A percentile compares a stretch with the other conserved stretches of the same genome.
Conservation (phyloP, 495 filamentous ascomycete species). For the Podospora pseudopauciseta region DNA sequence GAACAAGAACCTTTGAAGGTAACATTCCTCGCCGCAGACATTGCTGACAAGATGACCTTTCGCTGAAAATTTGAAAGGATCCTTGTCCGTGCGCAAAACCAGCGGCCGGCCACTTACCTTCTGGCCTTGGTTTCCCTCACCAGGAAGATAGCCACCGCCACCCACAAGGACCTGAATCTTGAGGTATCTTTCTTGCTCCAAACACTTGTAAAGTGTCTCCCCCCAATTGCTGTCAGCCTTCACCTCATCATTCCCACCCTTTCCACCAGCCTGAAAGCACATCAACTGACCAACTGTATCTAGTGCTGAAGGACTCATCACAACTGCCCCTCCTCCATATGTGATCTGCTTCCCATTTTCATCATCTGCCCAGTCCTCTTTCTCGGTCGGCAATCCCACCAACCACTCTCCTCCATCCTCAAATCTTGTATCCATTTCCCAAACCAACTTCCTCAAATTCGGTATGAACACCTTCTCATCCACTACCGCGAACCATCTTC, state of each 20-base stretch:
- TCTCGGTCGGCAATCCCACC: conserved; percentile 56
- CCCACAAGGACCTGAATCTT: background rate
- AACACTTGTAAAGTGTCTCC: conserved; percentile 48
- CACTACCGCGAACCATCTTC: background rate
- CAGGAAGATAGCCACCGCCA: background rate
- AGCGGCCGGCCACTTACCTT: background rate
- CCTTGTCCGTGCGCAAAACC: background rate
- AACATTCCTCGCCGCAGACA: background rate
- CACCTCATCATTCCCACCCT: background rate
- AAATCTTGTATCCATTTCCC: background rate
- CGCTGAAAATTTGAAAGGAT: background rate
- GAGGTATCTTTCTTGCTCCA: conserved; percentile 28
- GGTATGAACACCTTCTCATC: background rate
- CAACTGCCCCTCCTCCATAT: conserved; percentile 60
- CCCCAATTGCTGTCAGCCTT: conserved; percentile 26
- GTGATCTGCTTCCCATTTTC: conserved; percentile 47
- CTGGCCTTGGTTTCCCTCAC: background rate
- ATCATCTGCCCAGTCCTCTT: conserved; percentile 32
- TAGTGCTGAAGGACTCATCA: conserved; percentile 52
- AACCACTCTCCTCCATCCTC: conserved; percentile 30
- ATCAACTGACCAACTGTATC: conserved; percentile 34
- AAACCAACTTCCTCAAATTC: background rate
- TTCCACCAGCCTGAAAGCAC: conserved; percentile 30
- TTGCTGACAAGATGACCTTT: background rate
- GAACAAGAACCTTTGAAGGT: background rate